Evolutionary conservation across 345 rosid species (phyloP).

Genomic region (Clarkia xantiana): DNA sequence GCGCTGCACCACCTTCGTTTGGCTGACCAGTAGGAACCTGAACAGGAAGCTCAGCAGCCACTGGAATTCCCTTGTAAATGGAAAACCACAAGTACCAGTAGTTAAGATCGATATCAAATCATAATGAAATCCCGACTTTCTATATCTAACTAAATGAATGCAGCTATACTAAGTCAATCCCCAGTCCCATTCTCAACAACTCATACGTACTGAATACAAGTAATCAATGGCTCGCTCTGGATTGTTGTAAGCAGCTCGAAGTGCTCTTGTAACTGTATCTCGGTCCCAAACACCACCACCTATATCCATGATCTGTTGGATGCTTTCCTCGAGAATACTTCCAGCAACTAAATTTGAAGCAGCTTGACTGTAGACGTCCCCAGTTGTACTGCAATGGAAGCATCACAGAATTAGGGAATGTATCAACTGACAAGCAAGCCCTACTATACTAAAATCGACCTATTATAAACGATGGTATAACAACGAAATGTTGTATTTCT

Average conservation of each 20-base stretch:
- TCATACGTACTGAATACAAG: slow-evolving; percentile 56
- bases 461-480: too few species aligned
- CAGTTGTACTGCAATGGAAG: slow-evolving; percentile 36
- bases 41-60: slow-evolving; percentile 66
- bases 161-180: too few species aligned
- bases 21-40: slow-evolving; percentile 29
- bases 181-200: not conserved
- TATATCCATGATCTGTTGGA: slow-evolving; percentile 83
- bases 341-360: slow-evolving; percentile 83
- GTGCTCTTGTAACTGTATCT: slow-evolving; percentile 86
- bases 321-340: slow-evolving; percentile 52
- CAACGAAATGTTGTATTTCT: not conserved
- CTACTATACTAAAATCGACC: too few species aligned
- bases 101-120: not conserved
- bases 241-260: slow-evolving; percentile 93
- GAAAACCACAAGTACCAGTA: slow-evolving; percentile 12
- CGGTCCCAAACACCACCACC: slow-evolving; percentile 97
- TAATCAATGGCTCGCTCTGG: slow-evolving; percentile 99
- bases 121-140: not conserved
- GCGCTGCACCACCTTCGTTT: slow-evolving; percentile 38
- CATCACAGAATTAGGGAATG: not conserved
- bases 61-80: slow-evolving; percentile 73
- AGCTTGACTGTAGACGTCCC: slow-evolving; percentile 63
- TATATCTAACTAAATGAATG: too few species aligned
- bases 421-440: not conserved